These are phyloP conservation scores for Backusella parvicylindrica DNA, from an alignment of 192 early-diverging fungal species.

Conservation along the genomic window DNA sequence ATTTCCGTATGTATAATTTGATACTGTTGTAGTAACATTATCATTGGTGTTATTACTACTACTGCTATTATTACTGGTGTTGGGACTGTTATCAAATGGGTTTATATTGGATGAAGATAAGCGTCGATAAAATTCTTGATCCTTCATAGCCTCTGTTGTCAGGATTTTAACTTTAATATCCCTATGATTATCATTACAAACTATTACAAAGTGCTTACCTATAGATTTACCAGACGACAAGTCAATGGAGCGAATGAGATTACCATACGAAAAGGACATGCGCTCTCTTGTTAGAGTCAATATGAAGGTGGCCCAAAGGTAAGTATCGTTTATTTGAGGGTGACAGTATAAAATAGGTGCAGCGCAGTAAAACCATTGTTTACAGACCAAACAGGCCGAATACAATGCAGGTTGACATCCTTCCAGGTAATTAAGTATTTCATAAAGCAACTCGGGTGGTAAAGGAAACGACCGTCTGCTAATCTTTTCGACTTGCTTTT, in stretches of 20 bases:
- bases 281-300: conserved; percentile 34
- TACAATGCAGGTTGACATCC: conserved; percentile 28
- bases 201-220: conserved; percentile 1
- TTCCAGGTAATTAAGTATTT: conserved; percentile 36
- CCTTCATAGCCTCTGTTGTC: conserved; percentile 6
- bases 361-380: conserved; percentile 43
- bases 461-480: conserved; percentile 14
- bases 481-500: background rate
- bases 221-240: conserved; percentile 31
- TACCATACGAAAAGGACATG: conserved; percentile 28
- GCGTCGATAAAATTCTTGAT: conserved; percentile 13
- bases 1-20: background rate
- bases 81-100: background rate
- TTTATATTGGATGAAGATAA: background rate
- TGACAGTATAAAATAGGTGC: conserved; percentile 35
- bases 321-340: conserved; percentile 37
- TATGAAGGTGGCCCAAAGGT: conserved; percentile 46
- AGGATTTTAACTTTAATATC: background rate
- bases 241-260: conserved; percentile 39
- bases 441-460: conserved; percentile 42
- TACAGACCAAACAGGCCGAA: conserved; percentile 31
- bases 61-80: background rate
- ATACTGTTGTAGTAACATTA: background rate
- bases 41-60: background rate
- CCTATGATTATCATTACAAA: background rate